These are phyloP conservation scores for Colletotrichum acutatum DNA, from an alignment of 2,329 filamentous ascomycete genomes.

Conservation along the genomic window DNA sequence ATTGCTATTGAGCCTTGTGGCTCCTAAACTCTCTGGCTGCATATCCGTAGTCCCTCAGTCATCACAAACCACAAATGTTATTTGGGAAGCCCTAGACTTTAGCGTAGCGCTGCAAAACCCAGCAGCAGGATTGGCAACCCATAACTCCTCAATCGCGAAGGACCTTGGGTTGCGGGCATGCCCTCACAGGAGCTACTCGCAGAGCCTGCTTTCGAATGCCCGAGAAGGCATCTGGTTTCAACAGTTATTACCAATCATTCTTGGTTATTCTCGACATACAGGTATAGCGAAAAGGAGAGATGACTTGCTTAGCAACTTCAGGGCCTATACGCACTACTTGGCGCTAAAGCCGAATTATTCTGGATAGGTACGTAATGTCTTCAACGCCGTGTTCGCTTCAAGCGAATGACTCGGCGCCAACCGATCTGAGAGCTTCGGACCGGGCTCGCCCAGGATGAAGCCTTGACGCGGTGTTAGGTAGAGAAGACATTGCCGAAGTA, in stretches of 20 bases:
- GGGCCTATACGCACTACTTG: neutral
- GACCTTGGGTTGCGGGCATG: neutral
- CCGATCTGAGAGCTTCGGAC: constrained; percentile 17
- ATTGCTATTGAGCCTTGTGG: constrained; percentile 17
- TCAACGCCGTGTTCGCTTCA: constrained; percentile 19
- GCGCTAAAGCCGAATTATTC: neutral
- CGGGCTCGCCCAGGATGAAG: constrained; percentile 28
- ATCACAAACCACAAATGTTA: neutral
- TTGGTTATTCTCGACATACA: constrained; percentile 1
- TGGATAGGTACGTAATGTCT: constrained; percentile 16
- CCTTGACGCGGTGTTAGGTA: neutral
- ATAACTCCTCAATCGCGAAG: neutral
- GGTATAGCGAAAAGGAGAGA: neutral
- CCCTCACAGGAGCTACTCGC: neutral
- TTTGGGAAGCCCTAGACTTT: neutral
- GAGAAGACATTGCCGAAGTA: neutral
- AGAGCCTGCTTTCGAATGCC: neutral
- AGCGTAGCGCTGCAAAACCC: neutral
- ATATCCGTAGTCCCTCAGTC: neutral
- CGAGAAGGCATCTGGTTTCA: neutral
- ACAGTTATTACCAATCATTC: neutral
- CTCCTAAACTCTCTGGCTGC: constrained; percentile 2
- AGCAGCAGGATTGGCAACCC: neutral
- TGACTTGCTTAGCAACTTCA: neutral
- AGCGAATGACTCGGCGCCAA: constrained; percentile 31